These are phyloP conservation scores for Paramecium sonneborni DNA, from an alignment of 73 alveolate species.

Conservation along the genomic window DNA sequence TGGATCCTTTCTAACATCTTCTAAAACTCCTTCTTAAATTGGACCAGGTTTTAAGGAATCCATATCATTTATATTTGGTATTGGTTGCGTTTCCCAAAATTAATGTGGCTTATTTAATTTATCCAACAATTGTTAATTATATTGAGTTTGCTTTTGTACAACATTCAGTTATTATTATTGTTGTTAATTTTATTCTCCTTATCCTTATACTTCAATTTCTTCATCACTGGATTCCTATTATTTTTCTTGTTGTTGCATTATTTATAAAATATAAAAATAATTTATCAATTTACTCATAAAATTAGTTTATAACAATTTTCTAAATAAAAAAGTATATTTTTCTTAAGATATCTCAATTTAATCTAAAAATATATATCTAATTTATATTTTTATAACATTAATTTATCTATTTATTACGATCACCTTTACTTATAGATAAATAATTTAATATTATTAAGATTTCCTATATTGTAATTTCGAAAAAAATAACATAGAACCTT, in stretches of 20 bases:
- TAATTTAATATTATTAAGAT: too few species aligned
- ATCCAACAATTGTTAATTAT: conserved; percentile 34
- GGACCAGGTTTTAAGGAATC: conserved; percentile 77
- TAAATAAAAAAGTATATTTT: background rate
- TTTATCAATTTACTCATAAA: background rate
- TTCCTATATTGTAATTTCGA: too few species aligned
- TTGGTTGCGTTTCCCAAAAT: conserved; percentile 96
- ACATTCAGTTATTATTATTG: background rate
- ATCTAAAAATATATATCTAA: too few species aligned
- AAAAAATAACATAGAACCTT: too few species aligned
- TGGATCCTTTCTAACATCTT: conserved; percentile 84
- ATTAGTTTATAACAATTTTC: background rate
- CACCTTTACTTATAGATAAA: too few species aligned
- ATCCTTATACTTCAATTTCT: background rate
- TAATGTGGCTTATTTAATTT: conserved; percentile 82
- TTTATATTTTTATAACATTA: too few species aligned
- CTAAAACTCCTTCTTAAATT: conserved; percentile 78
- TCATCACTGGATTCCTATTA: conserved; percentile 23
- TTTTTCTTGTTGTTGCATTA: conserved; percentile 10
- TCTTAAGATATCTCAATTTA: background rate
- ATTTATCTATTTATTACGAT: too few species aligned
- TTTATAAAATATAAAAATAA: background rate
- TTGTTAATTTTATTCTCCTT: background rate
- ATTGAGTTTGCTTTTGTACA: background rate
- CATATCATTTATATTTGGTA: conserved; percentile 78